Conservation (phyloP, 169 alveolate species). For the Cryptosporidium ryanae region DNA sequence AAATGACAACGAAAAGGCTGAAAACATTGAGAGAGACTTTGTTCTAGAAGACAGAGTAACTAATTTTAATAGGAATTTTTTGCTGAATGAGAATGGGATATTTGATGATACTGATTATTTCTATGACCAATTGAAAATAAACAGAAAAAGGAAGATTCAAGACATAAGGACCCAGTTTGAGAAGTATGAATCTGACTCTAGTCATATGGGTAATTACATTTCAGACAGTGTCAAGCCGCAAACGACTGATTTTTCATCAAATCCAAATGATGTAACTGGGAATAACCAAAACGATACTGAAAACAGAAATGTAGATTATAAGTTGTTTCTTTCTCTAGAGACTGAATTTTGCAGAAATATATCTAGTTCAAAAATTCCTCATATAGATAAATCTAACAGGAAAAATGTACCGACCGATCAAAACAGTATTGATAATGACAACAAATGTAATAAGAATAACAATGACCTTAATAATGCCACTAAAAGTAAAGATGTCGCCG, state of each 20-base stretch:
- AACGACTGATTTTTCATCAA: too few relatives aligned
- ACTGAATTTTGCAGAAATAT: conserved; percentile 56
- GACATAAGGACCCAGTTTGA: conserved; percentile 7
- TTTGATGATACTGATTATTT: conserved; percentile 33
- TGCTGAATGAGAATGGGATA: conserved; percentile 15
- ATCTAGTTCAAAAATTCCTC: neutral
- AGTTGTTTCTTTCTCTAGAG: conserved; percentile 31
- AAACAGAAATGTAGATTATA: neutral
- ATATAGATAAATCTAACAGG: too few relatives aligned
- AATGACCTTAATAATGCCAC: neutral
- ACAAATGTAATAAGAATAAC: too few relatives aligned
- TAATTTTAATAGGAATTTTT: conserved; percentile 20
- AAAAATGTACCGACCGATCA: too few relatives aligned
- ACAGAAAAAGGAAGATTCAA: conserved; percentile 13
- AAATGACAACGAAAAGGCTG: neutral
- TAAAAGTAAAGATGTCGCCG: neutral
- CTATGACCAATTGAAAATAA: conserved; percentile 20
- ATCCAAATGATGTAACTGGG: neutral
- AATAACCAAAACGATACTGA: neutral
- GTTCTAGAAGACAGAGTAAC: neutral
- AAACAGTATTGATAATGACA: too few relatives aligned
- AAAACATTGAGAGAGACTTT: neutral
- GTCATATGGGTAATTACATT: neutral
- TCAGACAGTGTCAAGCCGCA: too few relatives aligned
- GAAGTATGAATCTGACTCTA: neutral